These are phyloP conservation scores for Postia placenta DNA, from an alignment of 768 basidiomycete species.

Conservation along the genomic window DNA sequence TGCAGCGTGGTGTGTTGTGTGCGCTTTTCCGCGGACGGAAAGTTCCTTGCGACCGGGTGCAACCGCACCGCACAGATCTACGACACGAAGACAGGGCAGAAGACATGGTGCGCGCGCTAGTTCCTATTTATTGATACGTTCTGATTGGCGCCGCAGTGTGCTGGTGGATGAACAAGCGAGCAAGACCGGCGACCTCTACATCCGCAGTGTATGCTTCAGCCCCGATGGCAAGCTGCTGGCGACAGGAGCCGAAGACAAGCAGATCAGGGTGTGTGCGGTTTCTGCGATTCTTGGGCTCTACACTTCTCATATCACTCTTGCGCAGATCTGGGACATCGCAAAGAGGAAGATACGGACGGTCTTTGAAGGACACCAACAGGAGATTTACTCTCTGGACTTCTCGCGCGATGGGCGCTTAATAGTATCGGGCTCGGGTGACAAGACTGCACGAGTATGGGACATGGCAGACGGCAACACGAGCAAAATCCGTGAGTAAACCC, in stretches of 20 bases:
- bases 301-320: neutral
- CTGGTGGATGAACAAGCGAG: conserved; percentile 71
- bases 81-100: conserved; percentile 80
- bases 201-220: conserved; percentile 76
- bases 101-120: conserved; percentile 61
- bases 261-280: conserved; percentile 64
- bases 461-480: conserved; percentile 38
- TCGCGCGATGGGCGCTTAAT: conserved; percentile 80
- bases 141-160: conserved; percentile 38
- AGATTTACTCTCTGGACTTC: conserved; percentile 93
- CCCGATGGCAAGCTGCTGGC: conserved; percentile 68
- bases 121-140: neutral
- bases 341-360: conserved; percentile 72
- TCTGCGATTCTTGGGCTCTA: neutral
- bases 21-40: conserved; percentile 90
- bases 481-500: conserved; percentile 27
- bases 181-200: conserved; percentile 82
- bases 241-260: conserved; percentile 86
- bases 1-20: conserved; percentile 82
- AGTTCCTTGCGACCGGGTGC: conserved; percentile 90
- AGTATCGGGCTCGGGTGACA: conserved; percentile 85
- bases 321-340: conserved; percentile 87
- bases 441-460: conserved; percentile 57
- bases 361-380: conserved; percentile 87
- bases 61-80: conserved; percentile 95